Base-by-base conservation (phyloP, 371 early-diverging fungal genomes). In the Apophysomyces sp. region DNA sequence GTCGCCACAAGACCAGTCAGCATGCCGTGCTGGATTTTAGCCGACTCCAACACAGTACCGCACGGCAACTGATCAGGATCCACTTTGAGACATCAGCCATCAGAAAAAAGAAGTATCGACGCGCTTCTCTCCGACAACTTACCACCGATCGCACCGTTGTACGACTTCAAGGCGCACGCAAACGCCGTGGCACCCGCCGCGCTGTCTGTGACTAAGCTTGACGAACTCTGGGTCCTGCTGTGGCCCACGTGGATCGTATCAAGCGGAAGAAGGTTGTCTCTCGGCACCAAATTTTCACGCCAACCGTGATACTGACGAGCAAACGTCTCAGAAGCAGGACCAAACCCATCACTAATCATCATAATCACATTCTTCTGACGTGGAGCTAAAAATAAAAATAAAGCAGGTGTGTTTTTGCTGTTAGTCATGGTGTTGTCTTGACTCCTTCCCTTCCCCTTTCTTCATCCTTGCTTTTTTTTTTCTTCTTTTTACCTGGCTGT, bases 121-220 rank as follows among this genome's bases (percentile, higher is more conserved):
- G n/a, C n/a, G n/a, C n/a, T n/a, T n/a, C n/a, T 13, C 18, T 12
- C 31, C 18, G 44, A 30, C n/a, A 36, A 49, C n/a, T 62, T 76
- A 80, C 88, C 87, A 51, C 81, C 92, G 61, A 96, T 91, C 13
- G 96, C 98, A 11, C 89, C 92, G 68, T 96, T 96, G 78, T 92
- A 94, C 0, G 93, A 83, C 77, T 96, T 95, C 16, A 84, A 40
- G 7, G 78, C 90, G 68, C 95, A 95, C 1, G 94, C 74, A 77
- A 93, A 96, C 0, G 96, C 96, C 0, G 97, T 96, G 4, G 97
- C 98, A 3, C 96, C 98, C 15, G 98, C 96, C 15, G 97, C 98
- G 37, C 94, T 94, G 76, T 98, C 98, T 0, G 98, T 96, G 5
- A 98, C 82, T 27, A 94, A 75, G 65, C 89, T 89, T 58, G 78